Base-by-base conservation (phyloP, 345 rosid species). In the Arabidopsis arenosa region DNA sequence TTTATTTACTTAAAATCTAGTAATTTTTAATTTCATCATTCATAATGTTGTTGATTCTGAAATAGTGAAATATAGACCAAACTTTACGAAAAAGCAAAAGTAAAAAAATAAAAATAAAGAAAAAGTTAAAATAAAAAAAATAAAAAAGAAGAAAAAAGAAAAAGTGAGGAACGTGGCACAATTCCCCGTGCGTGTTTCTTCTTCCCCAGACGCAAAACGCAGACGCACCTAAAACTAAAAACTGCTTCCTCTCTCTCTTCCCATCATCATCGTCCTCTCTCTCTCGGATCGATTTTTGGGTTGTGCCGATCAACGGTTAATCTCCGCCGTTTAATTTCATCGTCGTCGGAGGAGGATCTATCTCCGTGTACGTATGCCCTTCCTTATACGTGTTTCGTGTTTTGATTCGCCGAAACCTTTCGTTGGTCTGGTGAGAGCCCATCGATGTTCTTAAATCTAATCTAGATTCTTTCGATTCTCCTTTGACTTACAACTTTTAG, bases 101-200 rank as follows among this genome's bases (percentile, higher is more conserved):
- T 44, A 45, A 67, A 5, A 36, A 59, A 55, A 39, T 2, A 60
- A 18, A 40, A 15, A 43, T 11, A 53, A 17, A 44, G 8, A 56
- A 48, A 59, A 66, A 37, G 17, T 1, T 21, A 51, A 66, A 28
- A 6, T 4, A 1, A 59, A 17, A 7, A 35, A 26, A 9, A 57
- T 26, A 2, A 5, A 14, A 39, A 23, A 15, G 0, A 12, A 63
- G 30, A 55, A 9, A 66, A 39, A 63, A 49, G 61, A 43, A 75
- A 70, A 33, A 68, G 79, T 13, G 58, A 66, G 36, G 75, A 45
- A 75, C 83, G 87, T 70, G 83, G 84, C 90, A 82, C 90, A 82
- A 83, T 87, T 87, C 84, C 88, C 88, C 84, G 78, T 65, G 80
- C 79, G 81, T 64, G 81, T 66, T 66, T 48, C 58, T 66, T 72